These are phyloP conservation scores for Actinomortierella wolfii DNA, from an alignment of 371 early-diverging fungal genomes.

Conservation along the genomic window DNA sequence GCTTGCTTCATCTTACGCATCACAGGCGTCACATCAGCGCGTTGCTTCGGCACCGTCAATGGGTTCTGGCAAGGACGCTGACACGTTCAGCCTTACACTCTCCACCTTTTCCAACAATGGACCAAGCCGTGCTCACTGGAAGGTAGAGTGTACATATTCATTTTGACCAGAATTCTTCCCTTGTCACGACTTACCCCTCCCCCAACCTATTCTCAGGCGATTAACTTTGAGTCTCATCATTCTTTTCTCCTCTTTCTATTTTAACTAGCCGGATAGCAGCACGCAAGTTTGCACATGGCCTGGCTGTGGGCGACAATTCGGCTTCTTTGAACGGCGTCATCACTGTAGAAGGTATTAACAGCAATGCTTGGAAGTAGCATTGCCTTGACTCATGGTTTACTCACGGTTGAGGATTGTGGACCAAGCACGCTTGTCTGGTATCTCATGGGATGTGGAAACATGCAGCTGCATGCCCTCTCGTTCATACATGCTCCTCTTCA, in stretches of 20 bases:
- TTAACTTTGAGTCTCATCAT: not conserved
- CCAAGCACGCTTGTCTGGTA: not conserved
- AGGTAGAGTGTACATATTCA: slow-evolving; percentile 15
- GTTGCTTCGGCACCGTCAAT: slow-evolving; percentile 26
- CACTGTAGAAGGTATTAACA: slow-evolving; percentile 47
- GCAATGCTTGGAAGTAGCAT: too few species aligned
- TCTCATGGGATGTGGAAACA: too few species aligned
- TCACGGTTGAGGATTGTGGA: not conserved
- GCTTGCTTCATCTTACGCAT: not conserved
- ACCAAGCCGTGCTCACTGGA: slow-evolving; percentile 42
- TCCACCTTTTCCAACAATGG: slow-evolving; percentile 14
- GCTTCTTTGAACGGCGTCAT: slow-evolving; percentile 40
- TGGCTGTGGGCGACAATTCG: slow-evolving; percentile 32
- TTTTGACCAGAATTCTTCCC: not conserved
- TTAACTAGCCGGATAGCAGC: slow-evolving; percentile 32
- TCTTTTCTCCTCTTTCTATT: not conserved
- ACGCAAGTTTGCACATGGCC: slow-evolving; percentile 43
- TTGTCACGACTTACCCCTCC: not conserved
- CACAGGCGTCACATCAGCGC: slow-evolving; percentile 15
- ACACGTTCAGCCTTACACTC: slow-evolving; percentile 10
- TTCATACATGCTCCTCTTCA: too few species aligned
- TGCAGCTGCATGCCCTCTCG: too few species aligned
- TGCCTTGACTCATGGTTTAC: too few species aligned
- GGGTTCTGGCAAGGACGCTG: slow-evolving; percentile 19
- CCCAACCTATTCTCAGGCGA: not conserved